A percentile compares a stretch with the other conserved stretches of the same genome.
These are phyloP conservation scores for Cenococcum geophilum DNA, from an alignment of 495 filamentous ascomycete species.

Conservation along the genomic window DNA sequence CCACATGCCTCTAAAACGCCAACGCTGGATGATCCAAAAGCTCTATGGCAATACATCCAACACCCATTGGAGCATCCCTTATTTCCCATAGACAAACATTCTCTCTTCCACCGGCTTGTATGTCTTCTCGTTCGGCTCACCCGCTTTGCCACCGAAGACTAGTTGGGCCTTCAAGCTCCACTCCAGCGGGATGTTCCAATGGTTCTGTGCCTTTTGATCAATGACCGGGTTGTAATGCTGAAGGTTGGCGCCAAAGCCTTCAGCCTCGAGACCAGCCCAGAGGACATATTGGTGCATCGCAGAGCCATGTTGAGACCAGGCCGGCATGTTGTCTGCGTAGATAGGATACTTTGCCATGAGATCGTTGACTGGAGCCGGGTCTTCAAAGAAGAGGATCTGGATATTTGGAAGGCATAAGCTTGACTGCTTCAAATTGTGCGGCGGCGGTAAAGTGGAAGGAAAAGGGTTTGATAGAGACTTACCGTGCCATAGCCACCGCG, in stretches of 20 bases:
- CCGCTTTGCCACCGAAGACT: slow-evolving; percentile 48
- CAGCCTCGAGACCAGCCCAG: slow-evolving; percentile 62
- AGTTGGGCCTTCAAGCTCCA: slow-evolving; percentile 52
- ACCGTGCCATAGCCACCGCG: slow-evolving; percentile 54
- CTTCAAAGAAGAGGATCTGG: slow-evolving; percentile 61
- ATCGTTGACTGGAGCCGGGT: slow-evolving; percentile 45
- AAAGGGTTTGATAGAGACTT: slow-evolving; percentile 23
- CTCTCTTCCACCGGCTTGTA: slow-evolving; percentile 52
- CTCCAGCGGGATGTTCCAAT: slow-evolving; percentile 53
- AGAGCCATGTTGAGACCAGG: slow-evolving; percentile 54
- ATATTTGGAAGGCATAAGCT: slow-evolving; percentile 6
- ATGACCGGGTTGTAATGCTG: slow-evolving; percentile 70
- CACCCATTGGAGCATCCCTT: neutral
- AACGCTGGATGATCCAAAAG: too few species aligned
- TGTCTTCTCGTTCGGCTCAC: slow-evolving; percentile 48
- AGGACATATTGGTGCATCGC: slow-evolving; percentile 63
- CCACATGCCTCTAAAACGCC: too few species aligned
- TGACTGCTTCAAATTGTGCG: neutral
- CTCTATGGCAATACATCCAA: too few species aligned
- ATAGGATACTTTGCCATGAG: slow-evolving; percentile 50
- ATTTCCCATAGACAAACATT: slow-evolving; percentile 39
- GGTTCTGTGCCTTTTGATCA: slow-evolving; percentile 49
- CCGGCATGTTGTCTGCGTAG: slow-evolving; percentile 58
- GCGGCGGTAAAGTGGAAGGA: neutral
- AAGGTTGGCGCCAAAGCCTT: slow-evolving; percentile 66